A percentile compares a stretch with the other conserved stretches of the same genome.
phyloP scores from a whole-genome alignment of 495 filamentous ascomycete genomes.

The Ramalina intermedia region DNA sequence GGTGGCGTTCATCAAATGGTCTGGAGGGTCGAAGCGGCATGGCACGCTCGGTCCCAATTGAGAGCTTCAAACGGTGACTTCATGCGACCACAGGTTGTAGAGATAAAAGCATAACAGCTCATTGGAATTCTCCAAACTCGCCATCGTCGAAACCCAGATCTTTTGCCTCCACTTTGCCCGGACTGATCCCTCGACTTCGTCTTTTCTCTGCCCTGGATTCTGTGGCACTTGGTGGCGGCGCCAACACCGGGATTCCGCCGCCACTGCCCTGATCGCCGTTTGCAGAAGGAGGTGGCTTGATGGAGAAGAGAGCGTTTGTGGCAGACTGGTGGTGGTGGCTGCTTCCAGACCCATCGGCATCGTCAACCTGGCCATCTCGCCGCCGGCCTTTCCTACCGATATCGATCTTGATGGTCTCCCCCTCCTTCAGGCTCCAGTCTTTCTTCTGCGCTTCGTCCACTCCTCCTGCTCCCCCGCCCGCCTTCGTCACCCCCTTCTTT shows the following conservation, averaged over 20 bases:
- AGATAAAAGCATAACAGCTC: conserved; percentile 1
- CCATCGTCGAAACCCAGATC: conserved; percentile 36
- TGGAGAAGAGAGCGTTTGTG: conserved; percentile 29
- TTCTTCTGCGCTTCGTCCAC: conserved; percentile 33
- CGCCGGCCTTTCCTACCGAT: conserved; percentile 30
- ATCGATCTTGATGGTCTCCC: conserved; percentile 72
- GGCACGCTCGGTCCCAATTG: too few relatives aligned
- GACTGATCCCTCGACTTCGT: conserved; percentile 16
- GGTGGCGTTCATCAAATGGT: too few relatives aligned
- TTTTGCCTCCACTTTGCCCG: conserved; percentile 8
- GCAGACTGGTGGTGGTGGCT: conserved; percentile 3
- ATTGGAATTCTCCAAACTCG: conserved; percentile 39
- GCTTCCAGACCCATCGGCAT: background rate
- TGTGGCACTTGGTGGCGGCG: conserved; percentile 13
- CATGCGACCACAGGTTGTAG: too few relatives aligned
- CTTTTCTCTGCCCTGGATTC: conserved; percentile 24
- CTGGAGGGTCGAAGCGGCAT: too few relatives aligned
- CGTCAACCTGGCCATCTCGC: conserved; percentile 5
- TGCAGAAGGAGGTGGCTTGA: conserved; percentile 27
- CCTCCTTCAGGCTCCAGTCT: conserved; percentile 69
- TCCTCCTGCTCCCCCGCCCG: conserved; percentile 13
- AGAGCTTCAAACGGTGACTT: too few relatives aligned
- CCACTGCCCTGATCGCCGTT: conserved; percentile 15
- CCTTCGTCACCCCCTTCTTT: conserved; percentile 13
- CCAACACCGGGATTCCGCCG: conserved; percentile 10